Evolutionary conservation across 139 green algal genomes (phyloP).

Genomic region (Chara braunii): DNA sequence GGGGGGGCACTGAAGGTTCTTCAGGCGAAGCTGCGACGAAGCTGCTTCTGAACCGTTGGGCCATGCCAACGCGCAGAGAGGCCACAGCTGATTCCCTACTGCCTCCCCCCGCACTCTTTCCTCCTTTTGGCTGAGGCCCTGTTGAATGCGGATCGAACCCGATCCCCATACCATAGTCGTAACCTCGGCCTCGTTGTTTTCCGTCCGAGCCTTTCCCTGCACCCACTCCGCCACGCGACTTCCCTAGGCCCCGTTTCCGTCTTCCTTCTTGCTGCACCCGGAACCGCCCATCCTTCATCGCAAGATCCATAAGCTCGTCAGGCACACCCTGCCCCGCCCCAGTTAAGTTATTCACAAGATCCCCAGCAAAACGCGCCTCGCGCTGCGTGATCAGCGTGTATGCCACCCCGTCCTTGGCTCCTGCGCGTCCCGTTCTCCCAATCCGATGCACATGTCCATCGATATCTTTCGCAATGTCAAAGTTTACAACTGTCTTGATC

Average conservation of each 20-base stretch:
- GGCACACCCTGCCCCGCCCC: constrained; percentile 68
- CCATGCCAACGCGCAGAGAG: constrained; percentile 18
- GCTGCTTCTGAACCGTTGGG: constrained; percentile 12
- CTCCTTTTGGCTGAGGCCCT: background rate
- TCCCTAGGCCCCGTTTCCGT: background rate
- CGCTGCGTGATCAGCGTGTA: constrained; percentile 66
- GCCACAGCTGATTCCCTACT: background rate
- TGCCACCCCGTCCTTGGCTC: constrained; percentile 81
- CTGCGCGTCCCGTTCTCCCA: constrained; percentile 84
- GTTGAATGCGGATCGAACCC: constrained; percentile 7
- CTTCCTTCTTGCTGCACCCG: background rate
- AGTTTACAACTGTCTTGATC: constrained; percentile 82
- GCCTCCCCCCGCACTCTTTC: background rate
- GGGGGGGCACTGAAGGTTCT: background rate
- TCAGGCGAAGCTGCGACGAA: constrained; percentile 27
- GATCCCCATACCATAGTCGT: constrained; percentile 21
- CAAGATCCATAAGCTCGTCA: constrained; percentile 28
- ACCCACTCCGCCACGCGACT: background rate
- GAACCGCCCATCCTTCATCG: constrained; percentile 28
- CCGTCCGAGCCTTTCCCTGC: background rate
- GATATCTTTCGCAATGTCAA: constrained; percentile 67
- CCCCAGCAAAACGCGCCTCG: constrained; percentile 56
- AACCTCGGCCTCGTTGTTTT: background rate
- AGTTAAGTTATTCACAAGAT: constrained; percentile 62
- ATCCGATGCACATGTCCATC: constrained; percentile 87